These are phyloP conservation scores for Austroboletus novae-zelandiae DNA, from an alignment of 1,284 basidiomycete genomes.

Conservation along the genomic window DNA sequence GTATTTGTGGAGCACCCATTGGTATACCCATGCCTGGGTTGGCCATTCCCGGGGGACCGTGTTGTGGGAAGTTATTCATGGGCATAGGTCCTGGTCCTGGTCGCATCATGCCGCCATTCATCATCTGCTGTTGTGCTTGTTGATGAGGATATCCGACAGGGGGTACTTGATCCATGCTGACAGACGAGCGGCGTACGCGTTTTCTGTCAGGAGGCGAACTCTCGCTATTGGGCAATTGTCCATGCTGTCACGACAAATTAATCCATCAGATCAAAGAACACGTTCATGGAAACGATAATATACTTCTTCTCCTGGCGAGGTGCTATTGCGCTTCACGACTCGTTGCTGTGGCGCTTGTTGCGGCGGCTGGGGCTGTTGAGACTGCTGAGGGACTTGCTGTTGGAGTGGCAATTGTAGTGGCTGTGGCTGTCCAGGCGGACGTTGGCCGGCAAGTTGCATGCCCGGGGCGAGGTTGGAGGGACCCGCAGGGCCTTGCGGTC, in stretches of 20 bases:
- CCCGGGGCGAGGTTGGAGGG: slow-evolving; percentile 34
- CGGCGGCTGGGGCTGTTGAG: slow-evolving; percentile 15
- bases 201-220: slow-evolving; percentile 66
- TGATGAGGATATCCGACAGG: slow-evolving; percentile 33
- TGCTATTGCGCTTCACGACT: slow-evolving; percentile 59
- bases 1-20: slow-evolving; percentile 26
- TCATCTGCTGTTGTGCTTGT: slow-evolving; percentile 28
- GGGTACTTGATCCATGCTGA: slow-evolving; percentile 38
- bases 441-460: slow-evolving; percentile 26
- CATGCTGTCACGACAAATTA: slow-evolving; percentile 37
- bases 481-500: slow-evolving; percentile 36
- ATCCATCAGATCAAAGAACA: slow-evolving; percentile 2
- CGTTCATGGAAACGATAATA: slow-evolving; percentile 1
- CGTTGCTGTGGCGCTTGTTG: slow-evolving; percentile 30
- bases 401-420: slow-evolving; percentile 19
- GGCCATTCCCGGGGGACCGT: slow-evolving; percentile 32
- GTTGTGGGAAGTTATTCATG: slow-evolving; percentile 35
- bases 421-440: slow-evolving; percentile 27
- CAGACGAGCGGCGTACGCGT: slow-evolving; percentile 54
- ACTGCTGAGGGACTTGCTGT: slow-evolving; percentile 21
- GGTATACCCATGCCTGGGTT: slow-evolving; percentile 34
- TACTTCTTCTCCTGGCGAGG: slow-evolving; percentile 70
- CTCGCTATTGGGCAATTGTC: slow-evolving; percentile 50
- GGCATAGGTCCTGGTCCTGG: slow-evolving; percentile 30
- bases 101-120: slow-evolving; percentile 35